These are phyloP conservation scores for Syncephalastrum sp. DNA, from an alignment of 371 early-diverging fungal species.

Conservation along the genomic window DNA sequence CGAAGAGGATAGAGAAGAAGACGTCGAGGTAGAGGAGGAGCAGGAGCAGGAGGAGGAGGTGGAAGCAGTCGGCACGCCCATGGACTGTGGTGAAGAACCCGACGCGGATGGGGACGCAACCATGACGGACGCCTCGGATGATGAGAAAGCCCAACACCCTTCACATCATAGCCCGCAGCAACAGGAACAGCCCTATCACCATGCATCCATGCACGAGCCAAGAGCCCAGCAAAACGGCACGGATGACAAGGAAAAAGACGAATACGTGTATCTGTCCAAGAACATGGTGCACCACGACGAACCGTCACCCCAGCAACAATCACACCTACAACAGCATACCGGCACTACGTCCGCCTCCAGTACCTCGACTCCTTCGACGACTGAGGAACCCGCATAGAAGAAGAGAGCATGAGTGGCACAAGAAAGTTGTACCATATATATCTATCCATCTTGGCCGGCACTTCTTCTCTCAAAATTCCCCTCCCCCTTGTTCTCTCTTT, in stretches of 20 bases:
- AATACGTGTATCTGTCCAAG: constrained; percentile 22
- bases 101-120: constrained; percentile 22
- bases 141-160: constrained; percentile 2
- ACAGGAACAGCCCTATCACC: neutral
- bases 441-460: too few species aligned
- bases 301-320: too few species aligned
- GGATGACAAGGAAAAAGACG: constrained; percentile 18
- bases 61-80: constrained; percentile 19
- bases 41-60: constrained; percentile 7
- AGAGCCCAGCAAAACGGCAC: neutral
- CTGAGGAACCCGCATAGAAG: too few species aligned
- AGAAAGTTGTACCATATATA: too few species aligned
- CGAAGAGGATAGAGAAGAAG: constrained; percentile 3
- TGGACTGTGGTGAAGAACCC: constrained; percentile 21
- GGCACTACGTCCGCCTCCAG: too few species aligned
- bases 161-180: constrained; percentile 1
- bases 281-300: constrained; percentile 20
- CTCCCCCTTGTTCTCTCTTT: neutral
- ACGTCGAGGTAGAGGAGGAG: constrained; percentile 8
- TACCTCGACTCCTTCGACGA: neutral
- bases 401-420: too few species aligned
- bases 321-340: neutral
- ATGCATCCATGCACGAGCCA: constrained; percentile 2
- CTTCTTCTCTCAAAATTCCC: neutral
- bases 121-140: constrained; percentile 18